Evolutionary conservation across 176 grass and related monocot species (phyloP), one percentile per base, ranked within the genome.

Genomic region (Cenchrus purpureus): DNA sequence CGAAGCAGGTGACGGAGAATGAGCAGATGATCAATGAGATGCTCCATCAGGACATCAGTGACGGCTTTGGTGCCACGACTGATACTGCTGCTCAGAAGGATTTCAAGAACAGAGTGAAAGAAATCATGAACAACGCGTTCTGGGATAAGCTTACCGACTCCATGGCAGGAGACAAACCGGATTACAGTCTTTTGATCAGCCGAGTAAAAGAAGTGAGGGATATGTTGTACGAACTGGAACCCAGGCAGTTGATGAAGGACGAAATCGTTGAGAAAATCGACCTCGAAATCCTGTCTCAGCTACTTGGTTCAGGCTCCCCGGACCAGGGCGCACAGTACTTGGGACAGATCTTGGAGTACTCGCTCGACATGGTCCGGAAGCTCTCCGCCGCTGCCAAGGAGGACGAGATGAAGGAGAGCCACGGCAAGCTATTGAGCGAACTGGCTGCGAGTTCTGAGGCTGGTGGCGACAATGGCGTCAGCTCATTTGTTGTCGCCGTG

Each of bases 151-250:
- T 99, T 65, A 86, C 91, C 48, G 86, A 94, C 19, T 89, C 90
- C 4, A 64, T 99, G 71, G 84, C 66, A 78, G 91, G 84, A 82
- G 90, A 96, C 65, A 85, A 79, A 58, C 93, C 97, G 48, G 88
- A 99, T 74, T 96, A 92, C 56, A 88, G 68, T 54, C 88, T 79
- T 43, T 52, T 99, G 59, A 53, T 99, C 65, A 84, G 82, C 78
- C 88, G 96, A 32, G 93, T 99, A 57, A 91, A 91, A 79, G 97
- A 96, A 87, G 86, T 99, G 61, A 93, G 90, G 74, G 90, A 96
- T 88, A 91, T 92, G 48, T 88, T 99, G 79, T 86, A 83, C 14
- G 90, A 94, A 32, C 65, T 99, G 81, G 93, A 91, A 86, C 94
- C 97, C 49, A 80, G 89, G 57, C 73, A 7, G 29, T 46, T 46